These are phyloP conservation scores for Kwoniella shandongensis DNA, from an alignment of 768 basidiomycete genomes.

Conservation along the genomic window DNA sequence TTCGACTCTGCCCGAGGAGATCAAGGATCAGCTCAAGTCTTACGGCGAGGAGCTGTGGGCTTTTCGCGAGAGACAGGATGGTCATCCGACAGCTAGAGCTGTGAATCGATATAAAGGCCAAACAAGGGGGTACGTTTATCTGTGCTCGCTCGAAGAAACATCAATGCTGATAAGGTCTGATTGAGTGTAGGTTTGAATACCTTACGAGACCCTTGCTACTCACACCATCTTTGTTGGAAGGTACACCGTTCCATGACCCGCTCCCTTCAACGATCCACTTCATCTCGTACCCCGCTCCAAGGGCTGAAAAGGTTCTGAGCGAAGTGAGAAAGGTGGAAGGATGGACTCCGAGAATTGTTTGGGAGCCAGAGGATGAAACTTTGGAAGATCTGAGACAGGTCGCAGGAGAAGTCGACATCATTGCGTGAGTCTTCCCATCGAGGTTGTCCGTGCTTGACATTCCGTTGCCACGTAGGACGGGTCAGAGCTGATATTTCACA, in stretches of 20 bases:
- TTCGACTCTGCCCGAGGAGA: constrained; percentile 15
- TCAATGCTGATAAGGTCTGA: not conserved
- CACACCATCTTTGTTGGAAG: constrained; percentile 21
- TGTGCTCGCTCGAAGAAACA: not conserved
- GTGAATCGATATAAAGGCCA: constrained; percentile 33
- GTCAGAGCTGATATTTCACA: constrained; percentile 1
- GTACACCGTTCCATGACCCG: constrained; percentile 15
- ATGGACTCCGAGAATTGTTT: constrained; percentile 34
- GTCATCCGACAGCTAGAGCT: constrained; percentile 28
- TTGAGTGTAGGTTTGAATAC: constrained; percentile 33
- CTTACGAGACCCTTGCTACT: constrained; percentile 24
- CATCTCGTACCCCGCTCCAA: constrained; percentile 27
- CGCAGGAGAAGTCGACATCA: constrained; percentile 15
- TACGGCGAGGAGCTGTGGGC: constrained; percentile 36
- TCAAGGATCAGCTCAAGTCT: constrained; percentile 11
- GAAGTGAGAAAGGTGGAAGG: constrained; percentile 18
- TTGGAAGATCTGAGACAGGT: constrained; percentile 18
- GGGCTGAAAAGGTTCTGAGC: constrained; percentile 16
- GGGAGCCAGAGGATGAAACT: constrained; percentile 35
- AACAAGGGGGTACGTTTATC: constrained; percentile 22
- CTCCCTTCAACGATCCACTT: constrained; percentile 28
- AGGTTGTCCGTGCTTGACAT: too few species aligned
- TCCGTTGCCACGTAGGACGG: too few species aligned
- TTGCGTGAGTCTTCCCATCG: constrained; percentile 12
- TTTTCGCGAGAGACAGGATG: constrained; percentile 24